A percentile compares a stretch with the other conserved stretches of the same genome.
phyloP scores from a whole-genome alignment of 2,329 filamentous ascomycete species.

The Zymoseptoria brevis region DNA sequence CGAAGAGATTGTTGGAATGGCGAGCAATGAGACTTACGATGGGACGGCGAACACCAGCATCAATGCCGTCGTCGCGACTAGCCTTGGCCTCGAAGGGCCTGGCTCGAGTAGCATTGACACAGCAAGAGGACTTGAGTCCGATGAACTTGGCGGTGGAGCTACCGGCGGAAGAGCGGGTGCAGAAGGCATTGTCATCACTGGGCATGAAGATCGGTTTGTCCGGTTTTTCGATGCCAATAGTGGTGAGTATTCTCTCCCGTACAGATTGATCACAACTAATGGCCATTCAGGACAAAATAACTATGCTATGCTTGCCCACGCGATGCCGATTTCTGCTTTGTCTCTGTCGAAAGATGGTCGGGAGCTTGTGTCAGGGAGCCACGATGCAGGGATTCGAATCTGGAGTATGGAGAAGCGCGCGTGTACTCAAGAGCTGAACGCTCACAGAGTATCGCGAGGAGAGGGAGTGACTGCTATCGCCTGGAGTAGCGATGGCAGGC shows the following conservation, averaged over 20 bases:
- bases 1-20: slow-evolving; percentile 88
- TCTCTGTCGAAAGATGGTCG: slow-evolving; percentile 87
- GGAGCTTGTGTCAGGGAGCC: slow-evolving; percentile 90
- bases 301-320: slow-evolving; percentile 96
- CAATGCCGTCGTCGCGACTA: slow-evolving; percentile 80
- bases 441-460: slow-evolving; percentile 86
- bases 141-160: slow-evolving; percentile 66
- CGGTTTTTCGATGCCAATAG: slow-evolving; percentile 98
- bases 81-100: slow-evolving; percentile 61
- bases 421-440: slow-evolving; percentile 92
- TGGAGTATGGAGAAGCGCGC: slow-evolving; percentile 94
- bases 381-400: slow-evolving; percentile 91
- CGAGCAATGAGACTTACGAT: slow-evolving; percentile 88
- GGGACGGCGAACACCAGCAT: slow-evolving; percentile 74
- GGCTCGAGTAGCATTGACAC: slow-evolving; percentile 51
- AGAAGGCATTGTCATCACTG: slow-evolving; percentile 89
- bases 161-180: slow-evolving; percentile 69
- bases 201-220: slow-evolving; percentile 93
- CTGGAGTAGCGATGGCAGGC: slow-evolving; percentile 91
- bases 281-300: slow-evolving; percentile 77
- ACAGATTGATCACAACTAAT: slow-evolving; percentile 4
- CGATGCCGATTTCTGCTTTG: slow-evolving; percentile 82
- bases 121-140: slow-evolving; percentile 61
- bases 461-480: slow-evolving; percentile 91
- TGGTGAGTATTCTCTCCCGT: slow-evolving; percentile 55